Conservation (phyloP, 768 basidiomycete species). For the Amyloporia xantha region DNA sequence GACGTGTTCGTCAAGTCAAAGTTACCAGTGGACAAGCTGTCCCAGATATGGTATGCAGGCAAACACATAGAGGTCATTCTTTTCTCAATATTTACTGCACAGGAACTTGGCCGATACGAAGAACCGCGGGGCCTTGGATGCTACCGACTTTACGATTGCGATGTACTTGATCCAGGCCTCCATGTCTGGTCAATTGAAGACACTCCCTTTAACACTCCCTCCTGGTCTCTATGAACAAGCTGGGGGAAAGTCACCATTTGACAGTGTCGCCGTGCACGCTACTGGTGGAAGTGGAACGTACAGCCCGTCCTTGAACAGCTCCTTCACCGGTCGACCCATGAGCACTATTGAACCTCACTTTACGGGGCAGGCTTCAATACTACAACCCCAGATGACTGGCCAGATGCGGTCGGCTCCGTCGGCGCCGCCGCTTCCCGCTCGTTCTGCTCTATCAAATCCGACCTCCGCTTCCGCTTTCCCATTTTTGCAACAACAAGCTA, state of each 20-base stretch:
- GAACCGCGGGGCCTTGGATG: slow-evolving; percentile 81
- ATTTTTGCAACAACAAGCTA: slow-evolving; percentile 13
- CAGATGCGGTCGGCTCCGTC: slow-evolving; percentile 27
- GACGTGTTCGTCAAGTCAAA: slow-evolving; percentile 90
- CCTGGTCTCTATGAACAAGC: slow-evolving; percentile 85
- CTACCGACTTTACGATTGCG: slow-evolving; percentile 87
- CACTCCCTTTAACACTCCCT: slow-evolving; percentile 70
- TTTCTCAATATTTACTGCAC: not conserved
- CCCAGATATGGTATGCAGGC: slow-evolving; percentile 78
- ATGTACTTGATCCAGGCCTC: slow-evolving; percentile 95
- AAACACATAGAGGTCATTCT: not conserved
- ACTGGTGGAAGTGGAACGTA: slow-evolving; percentile 55
- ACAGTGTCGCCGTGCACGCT: slow-evolving; percentile 46
- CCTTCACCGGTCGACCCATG: slow-evolving; percentile 28
- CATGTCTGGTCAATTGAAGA: slow-evolving; percentile 73
- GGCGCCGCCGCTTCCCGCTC: slow-evolving; percentile 22
- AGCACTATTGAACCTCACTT: slow-evolving; percentile 43
- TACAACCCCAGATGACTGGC: slow-evolving; percentile 65
- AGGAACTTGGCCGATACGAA: slow-evolving; percentile 97
- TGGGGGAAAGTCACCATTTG: slow-evolving; percentile 16
- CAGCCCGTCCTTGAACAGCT: slow-evolving; percentile 44
- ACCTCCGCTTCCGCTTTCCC: slow-evolving; percentile 12
- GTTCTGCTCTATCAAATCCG: slow-evolving; percentile 16
- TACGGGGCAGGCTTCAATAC: slow-evolving; percentile 31
- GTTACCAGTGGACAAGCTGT: slow-evolving; percentile 77